Conservation (phyloP, 352 stramenopile species). For the Globisporangium takayamanum region DNA sequence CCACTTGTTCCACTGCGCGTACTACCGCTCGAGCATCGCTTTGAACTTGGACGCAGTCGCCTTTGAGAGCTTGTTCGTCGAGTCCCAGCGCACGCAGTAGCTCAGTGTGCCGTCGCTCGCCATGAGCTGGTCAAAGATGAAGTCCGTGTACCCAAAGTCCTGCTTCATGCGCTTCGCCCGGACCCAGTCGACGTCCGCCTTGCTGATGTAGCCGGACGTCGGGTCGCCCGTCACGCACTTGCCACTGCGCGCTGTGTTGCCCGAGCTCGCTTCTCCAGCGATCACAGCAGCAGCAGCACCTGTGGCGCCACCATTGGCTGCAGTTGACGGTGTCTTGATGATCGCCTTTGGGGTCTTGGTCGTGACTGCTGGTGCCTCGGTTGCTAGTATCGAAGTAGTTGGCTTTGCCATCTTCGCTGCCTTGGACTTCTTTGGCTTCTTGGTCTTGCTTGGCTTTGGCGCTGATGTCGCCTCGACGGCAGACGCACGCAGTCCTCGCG, state of each 20-base stretch:
- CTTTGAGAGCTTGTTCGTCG: slow-evolving; percentile 35
- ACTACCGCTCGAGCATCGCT: slow-evolving; percentile 33
- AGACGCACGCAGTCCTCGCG: background rate
- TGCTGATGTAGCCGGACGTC: slow-evolving; percentile 19
- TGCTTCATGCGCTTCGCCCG: slow-evolving; percentile 20
- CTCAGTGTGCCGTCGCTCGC: slow-evolving; percentile 30
- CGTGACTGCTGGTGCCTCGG: background rate
- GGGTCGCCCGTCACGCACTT: slow-evolving; percentile 19
- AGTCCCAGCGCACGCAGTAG: slow-evolving; percentile 48
- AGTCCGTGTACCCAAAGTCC: slow-evolving; percentile 11
- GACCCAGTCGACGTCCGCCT: slow-evolving; percentile 20
- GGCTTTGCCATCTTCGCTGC: background rate
- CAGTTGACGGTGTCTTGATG: background rate
- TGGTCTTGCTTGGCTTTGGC: background rate
- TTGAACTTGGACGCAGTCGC: slow-evolving; percentile 34
- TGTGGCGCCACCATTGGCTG: background rate
- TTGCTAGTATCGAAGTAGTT: background rate
- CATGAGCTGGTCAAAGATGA: slow-evolving; percentile 43
- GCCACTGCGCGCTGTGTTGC: slow-evolving; percentile 2
- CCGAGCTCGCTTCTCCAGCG: too few species aligned
- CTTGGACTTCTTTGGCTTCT: slow-evolving; percentile 5
- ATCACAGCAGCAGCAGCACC: background rate
- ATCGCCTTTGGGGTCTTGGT: background rate
- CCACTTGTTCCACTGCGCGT: slow-evolving; percentile 32
- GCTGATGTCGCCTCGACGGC: background rate